phyloP scores from a whole-genome alignment of 768 basidiomycete species.

The Saitozyma podzolica region DNA sequence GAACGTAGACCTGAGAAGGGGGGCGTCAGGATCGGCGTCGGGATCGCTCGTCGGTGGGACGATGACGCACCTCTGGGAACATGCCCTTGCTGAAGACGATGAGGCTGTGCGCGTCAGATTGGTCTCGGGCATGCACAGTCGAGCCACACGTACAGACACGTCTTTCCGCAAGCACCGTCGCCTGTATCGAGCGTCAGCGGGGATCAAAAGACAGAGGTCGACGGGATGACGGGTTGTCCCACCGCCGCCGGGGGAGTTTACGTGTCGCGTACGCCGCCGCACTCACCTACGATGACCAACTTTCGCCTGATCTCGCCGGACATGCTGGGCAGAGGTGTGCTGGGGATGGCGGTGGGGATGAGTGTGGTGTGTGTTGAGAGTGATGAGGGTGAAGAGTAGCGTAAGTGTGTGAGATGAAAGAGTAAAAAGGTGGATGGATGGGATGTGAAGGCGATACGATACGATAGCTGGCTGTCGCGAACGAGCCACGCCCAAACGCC shows the following conservation, averaged over 20 bases:
- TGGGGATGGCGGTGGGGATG: not conserved
- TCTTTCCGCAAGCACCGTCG: slow-evolving; percentile 97
- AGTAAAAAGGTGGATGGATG: no score
- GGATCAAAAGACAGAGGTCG: not conserved
- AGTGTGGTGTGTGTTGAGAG: not conserved
- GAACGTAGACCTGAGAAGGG: slow-evolving; percentile 82
- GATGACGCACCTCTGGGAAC: slow-evolving; percentile 47
- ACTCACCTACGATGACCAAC: slow-evolving; percentile 88
- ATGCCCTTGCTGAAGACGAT: slow-evolving; percentile 50
- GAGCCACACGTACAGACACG: slow-evolving; percentile 37
- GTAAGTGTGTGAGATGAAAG: no score
- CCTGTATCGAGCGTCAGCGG: slow-evolving; percentile 55
- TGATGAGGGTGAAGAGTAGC: not conserved
- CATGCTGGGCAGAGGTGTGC: slow-evolving; percentile 59
- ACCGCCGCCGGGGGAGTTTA: not conserved
- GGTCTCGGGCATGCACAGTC: not conserved
- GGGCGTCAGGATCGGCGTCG: no score
- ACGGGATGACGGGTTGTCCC: not conserved
- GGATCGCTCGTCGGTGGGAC: no score
- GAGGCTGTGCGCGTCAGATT: slow-evolving; percentile 22
- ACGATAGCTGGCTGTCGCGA: not conserved
- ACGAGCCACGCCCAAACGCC: not conserved
- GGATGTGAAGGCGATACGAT: not conserved
- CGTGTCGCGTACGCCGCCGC: not conserved
- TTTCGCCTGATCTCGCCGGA: slow-evolving; percentile 93